Evolutionary conservation across 257 asterid species (phyloP), one percentile per base, ranked within the genome.

Genomic region (Nicotiana knightiana): DNA sequence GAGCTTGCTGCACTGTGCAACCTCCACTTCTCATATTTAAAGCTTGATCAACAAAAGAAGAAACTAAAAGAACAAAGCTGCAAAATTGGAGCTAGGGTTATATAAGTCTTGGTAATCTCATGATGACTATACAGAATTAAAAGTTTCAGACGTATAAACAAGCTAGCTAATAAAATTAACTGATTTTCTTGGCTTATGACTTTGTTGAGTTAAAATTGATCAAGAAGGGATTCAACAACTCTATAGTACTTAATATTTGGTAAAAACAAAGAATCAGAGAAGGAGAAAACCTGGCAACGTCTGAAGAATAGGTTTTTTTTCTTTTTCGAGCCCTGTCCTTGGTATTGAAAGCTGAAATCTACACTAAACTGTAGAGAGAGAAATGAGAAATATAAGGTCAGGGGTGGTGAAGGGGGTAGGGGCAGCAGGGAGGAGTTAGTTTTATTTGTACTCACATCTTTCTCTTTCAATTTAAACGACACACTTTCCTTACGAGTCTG

Each of bases 21-120:
- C 92, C 90, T 9, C 94, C 93, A n/a, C 92, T 86, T 83, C 97
- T 93, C 98, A 94, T 94, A 35, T 79, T 53, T 48, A 13, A 17
- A 59, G 4, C 35, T 37, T 61, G 37, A 78, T 37, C 17, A 18
- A 18, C 12, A 63, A 81, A 21, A 51, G 81, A 28, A 53, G 5
- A 53, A 67, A 32, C 0, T 37, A 5, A 8, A 16, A 21, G 24
- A 21, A 8, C 9, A 17, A 17, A 59, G 9, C 3, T 7, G 39
- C 5, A 18, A 53, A 78, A 84, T 76, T 80, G 64, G 37, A 48
- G 77, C 58, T 71, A 43, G 58, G 79, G 67, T 83, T 77, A 68
- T 77, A 33, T 43, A 67, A 64, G 53, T 65, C 8, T 83, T 66
- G 54, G 83, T 39, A 39, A 39, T 79, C 48, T 61, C 57, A 24